Evolutionary conservation across 345 rosid genomes (phyloP).

Genomic region (Rhodamnia argentea): DNA sequence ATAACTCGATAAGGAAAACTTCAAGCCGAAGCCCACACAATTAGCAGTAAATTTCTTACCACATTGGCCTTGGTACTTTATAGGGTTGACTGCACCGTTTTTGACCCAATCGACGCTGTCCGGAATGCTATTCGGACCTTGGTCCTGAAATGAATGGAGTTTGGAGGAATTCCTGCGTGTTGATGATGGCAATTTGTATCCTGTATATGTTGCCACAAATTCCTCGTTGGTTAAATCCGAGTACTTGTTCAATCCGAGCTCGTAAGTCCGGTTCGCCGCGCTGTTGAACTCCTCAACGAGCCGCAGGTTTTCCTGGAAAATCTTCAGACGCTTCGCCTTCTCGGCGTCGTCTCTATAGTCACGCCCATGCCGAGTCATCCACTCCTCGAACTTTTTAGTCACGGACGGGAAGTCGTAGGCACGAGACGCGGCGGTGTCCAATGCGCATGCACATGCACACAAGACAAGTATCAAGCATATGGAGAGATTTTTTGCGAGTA

Average conservation of each 20-base stretch:
- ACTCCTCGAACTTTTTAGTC: neutral
- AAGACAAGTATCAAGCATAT: no score
- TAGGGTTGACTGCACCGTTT: neutral
- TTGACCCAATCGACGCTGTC: conserved; percentile 21
- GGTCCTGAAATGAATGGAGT: conserved; percentile 1
- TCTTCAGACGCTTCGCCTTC: conserved; percentile 16
- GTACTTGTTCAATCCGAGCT: conserved; percentile 21
- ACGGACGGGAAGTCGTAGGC: neutral
- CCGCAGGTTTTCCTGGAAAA: conserved; percentile 20
- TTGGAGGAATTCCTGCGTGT: neutral
- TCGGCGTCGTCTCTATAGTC: conserved; percentile 7
- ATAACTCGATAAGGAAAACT: neutral
- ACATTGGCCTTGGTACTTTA: conserved; percentile 25
- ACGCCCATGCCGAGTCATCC: neutral
- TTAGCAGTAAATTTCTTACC: neutral
- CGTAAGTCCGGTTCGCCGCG: conserved; percentile 9
- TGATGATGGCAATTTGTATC: neutral
- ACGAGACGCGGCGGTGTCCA: neutral
- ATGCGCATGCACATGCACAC: no score
- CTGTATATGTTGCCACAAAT: neutral
- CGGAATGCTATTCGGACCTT: neutral
- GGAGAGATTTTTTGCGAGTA: no score
- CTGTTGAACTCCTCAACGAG: conserved; percentile 21
- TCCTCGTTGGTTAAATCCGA: conserved; percentile 24
- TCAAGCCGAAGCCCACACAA: neutral